Evolutionary conservation across 78 protist species (phyloP).

Genomic region (Dictyostelium intermedium): DNA sequence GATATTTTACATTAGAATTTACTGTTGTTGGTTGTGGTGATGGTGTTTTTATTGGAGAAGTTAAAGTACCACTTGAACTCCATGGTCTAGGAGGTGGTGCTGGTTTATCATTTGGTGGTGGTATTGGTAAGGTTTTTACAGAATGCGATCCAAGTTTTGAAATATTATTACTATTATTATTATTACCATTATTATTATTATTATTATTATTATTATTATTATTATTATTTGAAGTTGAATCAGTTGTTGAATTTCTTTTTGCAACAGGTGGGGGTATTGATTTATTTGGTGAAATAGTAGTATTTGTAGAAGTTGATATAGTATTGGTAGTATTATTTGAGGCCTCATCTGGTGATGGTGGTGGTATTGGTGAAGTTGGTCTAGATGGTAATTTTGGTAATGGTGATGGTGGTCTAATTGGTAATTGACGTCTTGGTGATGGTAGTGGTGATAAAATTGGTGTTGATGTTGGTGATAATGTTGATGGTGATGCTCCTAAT

Average conservation of each 20-base stretch:
- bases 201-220: too few relatives aligned
- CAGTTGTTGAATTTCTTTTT: background rate
- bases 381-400: background rate
- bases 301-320: background rate
- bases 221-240: background rate
- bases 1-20: background rate
- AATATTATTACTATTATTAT: background rate
- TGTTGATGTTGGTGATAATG: background rate
- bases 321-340: background rate
- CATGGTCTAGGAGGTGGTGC: slow-evolving; percentile 18
- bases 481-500: background rate
- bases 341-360: background rate
- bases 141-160: background rate
- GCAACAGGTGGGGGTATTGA: background rate
- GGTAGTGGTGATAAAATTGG: background rate
- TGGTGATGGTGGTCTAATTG: background rate
- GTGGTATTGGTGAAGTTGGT: background rate
- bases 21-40: background rate
- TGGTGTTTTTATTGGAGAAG: background rate
- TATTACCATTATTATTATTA: too few relatives aligned
- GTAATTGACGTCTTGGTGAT: background rate
- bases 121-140: background rate
- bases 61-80: background rate
- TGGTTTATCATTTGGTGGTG: slow-evolving; percentile 1
- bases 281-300: background rate